Base-by-base conservation (phyloP, 345 rosid genomes). In the Nasturtium officinale region DNA sequence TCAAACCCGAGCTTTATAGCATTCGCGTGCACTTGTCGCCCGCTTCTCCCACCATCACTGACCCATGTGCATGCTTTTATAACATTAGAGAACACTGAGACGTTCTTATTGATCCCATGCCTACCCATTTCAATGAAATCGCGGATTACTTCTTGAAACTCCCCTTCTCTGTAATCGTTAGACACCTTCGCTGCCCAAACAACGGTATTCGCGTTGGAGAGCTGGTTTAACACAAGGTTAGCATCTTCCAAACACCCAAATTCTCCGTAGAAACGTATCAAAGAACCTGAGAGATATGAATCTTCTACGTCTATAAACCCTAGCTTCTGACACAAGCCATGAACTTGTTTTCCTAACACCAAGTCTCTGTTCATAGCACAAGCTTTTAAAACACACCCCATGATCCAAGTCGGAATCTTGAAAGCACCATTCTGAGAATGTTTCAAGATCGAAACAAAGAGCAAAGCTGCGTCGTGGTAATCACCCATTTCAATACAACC, bases 341-440 rank as follows among this genome's bases (percentile, higher is more conserved):
- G 97, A n/a, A 88, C 57, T 65, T 90, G 92, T 64, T 82, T 84
- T 8, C 95, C 97, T 12, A 87, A 77, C 8, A 48, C 87, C 72
- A 85, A 69, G 58, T 88, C 81, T 67, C 67, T 69, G 2, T 79
- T 63, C 76, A 68, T 46, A 25, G 77, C 81, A 71, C 92, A 88
- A 6, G 84, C 83, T 82, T 83, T 85, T 21, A 90, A 53, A 67
- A 87, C 61, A 33, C 83, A 79, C 1, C 69, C 76, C 26, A 87
- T 55, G 47, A 79, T 78, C 85, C 85, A 84, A 26, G 73, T 26
- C n/a, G 88, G 85, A 25, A 83, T 74, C 32, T 76, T 66, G 20
- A 37, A 43, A 52, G 74, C 30, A 23, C 16, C 21, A 35, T 62
- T 37, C 30, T 74, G 60, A 30, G 42, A 10, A 16, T 37, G 61